Percentiles rank a stretch among this genome's conserved stretches.
Conservation (phyloP, 2,329 filamentous ascomycete species). For the Periglandula ipomoeae region DNA sequence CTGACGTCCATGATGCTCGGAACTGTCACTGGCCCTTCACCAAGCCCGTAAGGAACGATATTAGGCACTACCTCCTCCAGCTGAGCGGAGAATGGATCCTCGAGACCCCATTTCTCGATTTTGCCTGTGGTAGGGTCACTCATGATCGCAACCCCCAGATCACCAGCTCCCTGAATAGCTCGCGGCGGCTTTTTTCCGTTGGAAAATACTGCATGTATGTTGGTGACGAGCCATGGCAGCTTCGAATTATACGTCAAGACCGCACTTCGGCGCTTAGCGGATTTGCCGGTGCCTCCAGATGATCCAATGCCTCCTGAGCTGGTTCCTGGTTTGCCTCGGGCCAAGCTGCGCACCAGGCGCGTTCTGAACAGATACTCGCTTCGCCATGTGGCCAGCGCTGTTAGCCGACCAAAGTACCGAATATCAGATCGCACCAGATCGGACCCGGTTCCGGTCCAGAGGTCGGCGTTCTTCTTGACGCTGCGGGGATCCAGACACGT, state of each 20-base stretch:
- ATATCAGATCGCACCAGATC: slow-evolving; percentile 59
- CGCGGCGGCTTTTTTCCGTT: slow-evolving; percentile 64
- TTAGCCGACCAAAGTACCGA: slow-evolving; percentile 75
- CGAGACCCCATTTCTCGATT: slow-evolving; percentile 72
- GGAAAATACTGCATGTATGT: slow-evolving; percentile 68
- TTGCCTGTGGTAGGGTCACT: slow-evolving; percentile 73
- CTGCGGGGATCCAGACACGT: slow-evolving; percentile 26
- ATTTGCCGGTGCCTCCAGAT: slow-evolving; percentile 37
- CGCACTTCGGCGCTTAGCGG: slow-evolving; percentile 59
- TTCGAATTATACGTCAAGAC: slow-evolving; percentile 82
- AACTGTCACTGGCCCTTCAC: slow-evolving; percentile 65
- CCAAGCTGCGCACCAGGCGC: slow-evolving; percentile 69
- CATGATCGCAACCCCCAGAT: slow-evolving; percentile 66
- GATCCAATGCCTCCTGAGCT: slow-evolving; percentile 41
- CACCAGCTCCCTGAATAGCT: slow-evolving; percentile 75
- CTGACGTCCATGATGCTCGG: slow-evolving; percentile 90
- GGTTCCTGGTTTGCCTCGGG: slow-evolving; percentile 68
- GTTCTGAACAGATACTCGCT: slow-evolving; percentile 92
- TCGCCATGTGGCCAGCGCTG: slow-evolving; percentile 80
- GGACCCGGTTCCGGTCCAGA: slow-evolving; percentile 35
- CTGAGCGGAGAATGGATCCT: slow-evolving; percentile 67
- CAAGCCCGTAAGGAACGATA: slow-evolving; percentile 67
- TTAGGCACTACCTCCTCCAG: slow-evolving; percentile 69
- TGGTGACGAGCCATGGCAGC: slow-evolving; percentile 68
- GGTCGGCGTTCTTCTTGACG: slow-evolving; percentile 25